Conservation (phyloP, 2,329 filamentous ascomycete species). For the Teratosphaeria zuluensis region DNA sequence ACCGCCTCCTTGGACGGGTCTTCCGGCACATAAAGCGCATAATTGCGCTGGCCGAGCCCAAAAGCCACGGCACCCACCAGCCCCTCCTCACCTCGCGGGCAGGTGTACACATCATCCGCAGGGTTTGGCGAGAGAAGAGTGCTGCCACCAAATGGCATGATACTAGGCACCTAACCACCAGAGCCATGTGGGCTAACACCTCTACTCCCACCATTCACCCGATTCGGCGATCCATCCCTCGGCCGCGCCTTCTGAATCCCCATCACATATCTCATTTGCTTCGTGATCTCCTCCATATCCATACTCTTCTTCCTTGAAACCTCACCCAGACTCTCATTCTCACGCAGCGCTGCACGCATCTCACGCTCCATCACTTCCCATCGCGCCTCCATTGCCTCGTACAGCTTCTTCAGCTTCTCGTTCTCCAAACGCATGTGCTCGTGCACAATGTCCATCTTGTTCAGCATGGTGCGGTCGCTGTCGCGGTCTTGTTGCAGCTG, state of each 20-base stretch:
- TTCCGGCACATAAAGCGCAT: background rate
- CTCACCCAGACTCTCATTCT: slow-evolving; percentile 47
- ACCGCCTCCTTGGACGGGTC: background rate
- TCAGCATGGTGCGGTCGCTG: slow-evolving; percentile 44
- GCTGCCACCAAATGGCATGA: background rate
- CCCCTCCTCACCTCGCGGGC: background rate
- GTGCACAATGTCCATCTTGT: slow-evolving; percentile 56
- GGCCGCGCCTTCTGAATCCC: slow-evolving; percentile 46
- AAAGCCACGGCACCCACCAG: background rate
- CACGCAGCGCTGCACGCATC: slow-evolving; percentile 49
- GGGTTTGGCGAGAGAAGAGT: background rate
- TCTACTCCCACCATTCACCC: background rate
- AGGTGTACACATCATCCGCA: background rate
- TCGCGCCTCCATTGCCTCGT: slow-evolving; percentile 49
- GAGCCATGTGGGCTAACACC: background rate
- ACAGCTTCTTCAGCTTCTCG: slow-evolving; percentile 49
- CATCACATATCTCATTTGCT: slow-evolving; percentile 65
- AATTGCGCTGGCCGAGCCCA: background rate
- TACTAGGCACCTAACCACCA: background rate
- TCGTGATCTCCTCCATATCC: slow-evolving; percentile 50
- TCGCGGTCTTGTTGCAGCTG: slow-evolving; percentile 46
- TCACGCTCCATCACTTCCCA: slow-evolving; percentile 57
- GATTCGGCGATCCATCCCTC: background rate
- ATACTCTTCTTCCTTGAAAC: slow-evolving; percentile 49
- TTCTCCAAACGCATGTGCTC: slow-evolving; percentile 65